These are phyloP conservation scores for Haematococcus lacustris DNA, from an alignment of 139 green algal genomes.

Conservation along the genomic window DNA sequence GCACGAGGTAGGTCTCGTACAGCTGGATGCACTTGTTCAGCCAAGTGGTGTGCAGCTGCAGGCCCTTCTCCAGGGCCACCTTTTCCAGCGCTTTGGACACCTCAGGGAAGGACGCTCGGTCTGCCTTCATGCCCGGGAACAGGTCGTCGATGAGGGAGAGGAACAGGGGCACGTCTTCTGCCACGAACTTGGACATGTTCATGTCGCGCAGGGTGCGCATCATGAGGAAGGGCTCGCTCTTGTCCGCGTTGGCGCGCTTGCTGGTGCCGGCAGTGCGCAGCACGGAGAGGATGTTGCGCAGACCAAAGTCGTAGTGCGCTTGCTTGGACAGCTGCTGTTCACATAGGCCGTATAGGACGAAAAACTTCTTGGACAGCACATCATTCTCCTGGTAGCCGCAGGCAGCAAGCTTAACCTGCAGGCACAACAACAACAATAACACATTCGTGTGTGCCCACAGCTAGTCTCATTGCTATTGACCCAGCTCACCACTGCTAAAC, in stretches of 20 bases:
- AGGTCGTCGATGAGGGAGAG: conserved; percentile 90
- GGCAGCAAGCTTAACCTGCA: conserved; percentile 83
- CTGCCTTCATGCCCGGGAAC: conserved; percentile 70
- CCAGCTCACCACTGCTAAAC: too few relatives aligned
- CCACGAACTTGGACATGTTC: conserved; percentile 97
- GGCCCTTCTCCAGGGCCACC: conserved; percentile 43
- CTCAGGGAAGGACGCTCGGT: background rate
- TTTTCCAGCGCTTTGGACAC: background rate
- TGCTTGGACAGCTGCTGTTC: conserved; percentile 97
- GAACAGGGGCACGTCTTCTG: conserved; percentile 93
- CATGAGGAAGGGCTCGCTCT: conserved; percentile 62
- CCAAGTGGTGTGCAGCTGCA: conserved; percentile 77
- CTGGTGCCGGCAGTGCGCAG: conserved; percentile 76
- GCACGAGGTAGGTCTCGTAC: conserved; percentile 86
- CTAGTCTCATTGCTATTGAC: too few relatives aligned
- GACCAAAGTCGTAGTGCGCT: conserved; percentile 95
- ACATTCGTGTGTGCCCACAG: too few relatives aligned
- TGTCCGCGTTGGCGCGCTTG: conserved; percentile 82
- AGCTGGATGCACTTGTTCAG: conserved; percentile 95
- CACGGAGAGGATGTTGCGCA: conserved; percentile 91
- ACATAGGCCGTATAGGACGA: conserved; percentile 91
- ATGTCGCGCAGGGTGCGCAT: conserved; percentile 81
- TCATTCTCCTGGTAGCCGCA: conserved; percentile 93
- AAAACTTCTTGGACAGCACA: conserved; percentile 91
- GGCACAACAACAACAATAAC: background rate